Percentiles rank a stretch among this genome's conserved stretches.
These are phyloP conservation scores for Mycena sp. DNA, from an alignment of 1,284 basidiomycete genomes.

Conservation along the genomic window DNA sequence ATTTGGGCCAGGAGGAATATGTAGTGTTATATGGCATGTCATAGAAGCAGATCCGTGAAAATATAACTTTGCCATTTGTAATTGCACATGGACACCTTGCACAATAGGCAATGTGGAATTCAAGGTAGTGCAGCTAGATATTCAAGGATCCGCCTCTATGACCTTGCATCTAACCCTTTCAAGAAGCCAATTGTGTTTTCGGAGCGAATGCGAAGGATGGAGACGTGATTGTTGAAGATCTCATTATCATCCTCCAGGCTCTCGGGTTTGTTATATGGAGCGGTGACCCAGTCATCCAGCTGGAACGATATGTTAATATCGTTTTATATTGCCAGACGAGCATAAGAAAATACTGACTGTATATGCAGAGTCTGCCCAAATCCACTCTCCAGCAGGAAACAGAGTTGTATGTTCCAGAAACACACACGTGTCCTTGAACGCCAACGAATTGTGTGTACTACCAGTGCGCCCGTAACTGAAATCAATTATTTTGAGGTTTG, in stretches of 20 bases:
- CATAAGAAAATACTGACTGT: conserved; percentile 30
- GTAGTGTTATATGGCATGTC: no score
- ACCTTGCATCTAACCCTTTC: conserved; percentile 35
- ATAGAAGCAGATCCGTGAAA: no score
- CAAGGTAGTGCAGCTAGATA: no score
- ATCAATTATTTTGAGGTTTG: no score
- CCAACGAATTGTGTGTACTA: conserved; percentile 7
- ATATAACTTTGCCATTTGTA: no score
- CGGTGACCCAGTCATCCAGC: conserved; percentile 19
- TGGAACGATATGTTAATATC: conserved; percentile 24
- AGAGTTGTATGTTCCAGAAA: conserved; percentile 34
- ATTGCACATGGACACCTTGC: no score
- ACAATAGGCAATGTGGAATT: no score
- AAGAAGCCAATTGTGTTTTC: conserved; percentile 42
- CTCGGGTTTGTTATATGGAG: conserved; percentile 40
- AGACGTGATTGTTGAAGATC: no score
- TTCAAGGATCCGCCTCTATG: no score
- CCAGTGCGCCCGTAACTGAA: no score
- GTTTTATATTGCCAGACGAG: conserved; percentile 2
- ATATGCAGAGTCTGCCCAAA: conserved; percentile 49
- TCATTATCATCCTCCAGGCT: conserved; percentile 36
- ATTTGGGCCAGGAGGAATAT: no score
- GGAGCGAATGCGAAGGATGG: conserved; percentile 35
- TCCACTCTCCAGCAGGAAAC: conserved; percentile 40
- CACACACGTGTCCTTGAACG: conserved; percentile 34